These are phyloP conservation scores for Dioscorea zingiberensis DNA, from an alignment of 106 monocot species.

Conservation along the genomic window DNA sequence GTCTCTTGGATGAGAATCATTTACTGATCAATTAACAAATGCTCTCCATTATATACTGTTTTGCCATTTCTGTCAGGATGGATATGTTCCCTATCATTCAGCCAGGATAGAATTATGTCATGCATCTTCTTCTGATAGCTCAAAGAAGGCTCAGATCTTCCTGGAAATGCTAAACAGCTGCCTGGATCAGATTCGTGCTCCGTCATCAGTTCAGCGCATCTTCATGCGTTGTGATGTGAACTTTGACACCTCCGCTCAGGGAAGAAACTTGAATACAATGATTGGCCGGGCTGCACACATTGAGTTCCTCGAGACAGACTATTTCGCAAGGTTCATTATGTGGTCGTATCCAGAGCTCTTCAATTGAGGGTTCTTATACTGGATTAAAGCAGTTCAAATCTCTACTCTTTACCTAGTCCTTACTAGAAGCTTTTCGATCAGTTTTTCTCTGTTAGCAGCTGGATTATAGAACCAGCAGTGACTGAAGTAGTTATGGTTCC, in stretches of 20 bases:
- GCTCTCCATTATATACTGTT: no score
- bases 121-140: conserved; percentile 67
- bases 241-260: conserved; percentile 75
- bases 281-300: conserved; percentile 96
- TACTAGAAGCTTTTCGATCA: no score
- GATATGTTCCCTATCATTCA: conserved; percentile 96
- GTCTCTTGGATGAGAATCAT: no score
- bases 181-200: conserved; percentile 84
- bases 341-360: conserved; percentile 92
- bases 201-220: conserved; percentile 55
- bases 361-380: conserved; percentile 12
- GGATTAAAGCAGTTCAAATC: no score
- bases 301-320: conserved; percentile 88
- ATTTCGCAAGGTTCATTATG: conserved; percentile 78
- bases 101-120: conserved; percentile 90
- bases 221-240: conserved; percentile 93
- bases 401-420: no score
- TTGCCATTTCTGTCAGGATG: conserved; percentile 46
- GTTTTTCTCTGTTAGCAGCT: no score
- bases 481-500: no score
- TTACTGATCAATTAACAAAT: no score
- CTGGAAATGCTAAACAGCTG: conserved; percentile 94
- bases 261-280: conserved; percentile 72
- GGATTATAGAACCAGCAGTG: no score
- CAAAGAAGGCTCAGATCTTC: conserved; percentile 88